Percentiles rank a stretch among this genome's conserved stretches.
phyloP scores from a whole-genome alignment of 2,329 filamentous ascomycete species.

The Fusarium tuaranense region DNA sequence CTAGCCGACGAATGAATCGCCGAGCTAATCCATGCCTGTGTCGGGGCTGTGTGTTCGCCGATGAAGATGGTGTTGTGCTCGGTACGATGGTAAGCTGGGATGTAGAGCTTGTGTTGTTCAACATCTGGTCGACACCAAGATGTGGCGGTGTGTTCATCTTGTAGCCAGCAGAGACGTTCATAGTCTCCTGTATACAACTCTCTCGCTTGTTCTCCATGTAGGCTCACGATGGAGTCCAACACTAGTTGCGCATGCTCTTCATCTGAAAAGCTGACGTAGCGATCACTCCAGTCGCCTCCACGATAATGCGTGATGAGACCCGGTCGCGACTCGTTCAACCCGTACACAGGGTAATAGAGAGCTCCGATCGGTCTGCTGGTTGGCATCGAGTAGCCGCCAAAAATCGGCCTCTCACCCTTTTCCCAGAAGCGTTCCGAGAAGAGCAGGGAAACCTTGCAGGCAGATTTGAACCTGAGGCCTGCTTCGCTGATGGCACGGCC shows the following conservation, averaged over 20 bases:
- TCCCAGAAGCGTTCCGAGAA: constrained; percentile 75
- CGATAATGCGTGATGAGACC: constrained; percentile 72
- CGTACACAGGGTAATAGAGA: constrained; percentile 76
- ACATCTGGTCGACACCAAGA: constrained; percentile 71
- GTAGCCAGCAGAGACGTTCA: constrained; percentile 19
- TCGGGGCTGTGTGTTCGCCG: constrained; percentile 77
- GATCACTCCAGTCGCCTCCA: constrained; percentile 48
- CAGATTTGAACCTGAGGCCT: constrained; percentile 37
- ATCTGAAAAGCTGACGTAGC: constrained; percentile 1
- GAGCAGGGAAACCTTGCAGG: constrained; percentile 54
- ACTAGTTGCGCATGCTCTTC: constrained; percentile 49
- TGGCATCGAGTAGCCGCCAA: constrained; percentile 69
- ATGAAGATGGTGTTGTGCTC: constrained; percentile 76
- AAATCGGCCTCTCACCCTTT: constrained; percentile 64
- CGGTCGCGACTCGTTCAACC: constrained; percentile 72
- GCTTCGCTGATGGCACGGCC: constrained; percentile 15
- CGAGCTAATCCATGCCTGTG: constrained; percentile 77
- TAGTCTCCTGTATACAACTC: constrained; percentile 17
- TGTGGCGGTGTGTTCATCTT: constrained; percentile 19
- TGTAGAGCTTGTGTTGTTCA: constrained; percentile 76
- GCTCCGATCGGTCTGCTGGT: constrained; percentile 71
- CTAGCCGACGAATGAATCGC: constrained; percentile 75
- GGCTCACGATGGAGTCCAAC: constrained; percentile 12
- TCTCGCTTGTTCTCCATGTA: constrained; percentile 8
- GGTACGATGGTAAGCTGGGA: constrained; percentile 79